phyloP scores from a whole-genome alignment of 805 yeast genomes.

The Yarrowia alimentaria region DNA sequence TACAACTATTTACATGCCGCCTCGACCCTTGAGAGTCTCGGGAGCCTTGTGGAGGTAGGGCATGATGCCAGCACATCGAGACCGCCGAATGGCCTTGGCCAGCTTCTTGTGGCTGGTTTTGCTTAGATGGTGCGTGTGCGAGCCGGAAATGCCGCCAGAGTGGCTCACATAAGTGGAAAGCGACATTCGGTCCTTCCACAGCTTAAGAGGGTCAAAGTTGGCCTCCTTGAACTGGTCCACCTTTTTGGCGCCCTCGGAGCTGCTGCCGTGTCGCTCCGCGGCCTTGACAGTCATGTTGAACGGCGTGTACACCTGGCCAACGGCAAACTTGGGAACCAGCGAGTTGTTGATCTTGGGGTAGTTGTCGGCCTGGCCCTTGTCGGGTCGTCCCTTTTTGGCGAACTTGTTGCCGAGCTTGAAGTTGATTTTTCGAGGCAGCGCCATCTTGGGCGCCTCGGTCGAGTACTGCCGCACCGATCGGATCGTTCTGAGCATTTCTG shows the following conservation, averaged over 20 bases:
- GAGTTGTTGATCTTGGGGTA: constrained; percentile 19
- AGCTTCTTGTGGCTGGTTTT: constrained; percentile 66
- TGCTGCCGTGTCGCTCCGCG: constrained; percentile 1
- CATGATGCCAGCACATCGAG: constrained; percentile 75
- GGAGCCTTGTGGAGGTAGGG: constrained; percentile 60
- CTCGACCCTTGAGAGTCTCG: constrained; percentile 29
- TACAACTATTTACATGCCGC: constrained; percentile 26
- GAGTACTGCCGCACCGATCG: constrained; percentile 24
- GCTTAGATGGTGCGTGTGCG: constrained; percentile 66
- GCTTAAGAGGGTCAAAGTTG: constrained; percentile 32
- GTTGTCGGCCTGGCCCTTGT: neutral
- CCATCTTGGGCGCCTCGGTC: constrained; percentile 12
- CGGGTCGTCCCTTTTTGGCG: constrained; percentile 4
- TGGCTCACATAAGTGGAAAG: constrained; percentile 63
- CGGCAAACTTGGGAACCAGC: constrained; percentile 14
- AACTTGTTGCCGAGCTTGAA: constrained; percentile 5
- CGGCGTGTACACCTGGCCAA: constrained; percentile 23
- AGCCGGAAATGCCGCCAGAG: constrained; percentile 74
- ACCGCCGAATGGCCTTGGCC: constrained; percentile 74
- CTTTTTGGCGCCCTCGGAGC: constrained; percentile 1
- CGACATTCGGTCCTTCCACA: constrained; percentile 55
- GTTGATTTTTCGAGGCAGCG: neutral
- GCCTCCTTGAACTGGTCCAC: constrained; percentile 37
- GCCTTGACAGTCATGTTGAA: constrained; percentile 21
- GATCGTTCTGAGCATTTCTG: constrained; percentile 14